phyloP scores from a whole-genome alignment of 2,329 filamentous ascomycete species.

The Knoxdaviesia capensis region DNA sequence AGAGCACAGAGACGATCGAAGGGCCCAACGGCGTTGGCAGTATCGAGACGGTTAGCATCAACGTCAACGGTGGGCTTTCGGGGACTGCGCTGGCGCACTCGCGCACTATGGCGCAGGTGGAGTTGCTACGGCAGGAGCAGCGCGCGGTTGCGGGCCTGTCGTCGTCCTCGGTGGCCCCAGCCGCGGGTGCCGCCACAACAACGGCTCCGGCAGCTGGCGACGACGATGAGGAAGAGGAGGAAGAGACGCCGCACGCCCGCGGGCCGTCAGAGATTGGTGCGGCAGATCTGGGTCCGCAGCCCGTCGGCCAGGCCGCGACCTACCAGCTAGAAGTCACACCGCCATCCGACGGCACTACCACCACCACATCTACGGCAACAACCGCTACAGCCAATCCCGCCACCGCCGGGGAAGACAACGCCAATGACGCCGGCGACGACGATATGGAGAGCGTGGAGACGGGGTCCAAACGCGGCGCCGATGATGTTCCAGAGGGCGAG shows the following conservation, averaged over 20 bases:
- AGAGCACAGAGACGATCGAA: slow-evolving; percentile 62
- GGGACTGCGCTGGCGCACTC: slow-evolving; percentile 15
- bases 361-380: neutral
- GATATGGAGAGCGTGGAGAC: slow-evolving; percentile 13
- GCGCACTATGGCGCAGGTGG: slow-evolving; percentile 58
- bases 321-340: slow-evolving; percentile 5
- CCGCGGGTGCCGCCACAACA: slow-evolving; percentile 6
- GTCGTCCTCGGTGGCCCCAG: slow-evolving; percentile 14
- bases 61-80: slow-evolving; percentile 46
- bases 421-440: slow-evolving; percentile 8
- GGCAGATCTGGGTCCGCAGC: slow-evolving; percentile 67
- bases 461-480: slow-evolving; percentile 35
- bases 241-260: slow-evolving; percentile 58
- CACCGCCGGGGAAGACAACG: slow-evolving; percentile 6
- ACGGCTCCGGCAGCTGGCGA: slow-evolving; percentile 6
- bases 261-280: slow-evolving; percentile 73
- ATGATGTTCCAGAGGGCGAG: slow-evolving; percentile 21
- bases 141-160: slow-evolving; percentile 55
- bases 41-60: slow-evolving; percentile 64
- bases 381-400: slow-evolving; percentile 7
- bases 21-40: slow-evolving; percentile 61
- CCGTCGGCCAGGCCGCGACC: slow-evolving; percentile 9
- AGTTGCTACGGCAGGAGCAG: slow-evolving; percentile 72
- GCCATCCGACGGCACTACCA: slow-evolving; percentile 5
- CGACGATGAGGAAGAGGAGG: slow-evolving; percentile 16